These are phyloP conservation scores for Candida smagusa DNA, from an alignment of 1,139 yeast species.

Conservation along the genomic window DNA sequence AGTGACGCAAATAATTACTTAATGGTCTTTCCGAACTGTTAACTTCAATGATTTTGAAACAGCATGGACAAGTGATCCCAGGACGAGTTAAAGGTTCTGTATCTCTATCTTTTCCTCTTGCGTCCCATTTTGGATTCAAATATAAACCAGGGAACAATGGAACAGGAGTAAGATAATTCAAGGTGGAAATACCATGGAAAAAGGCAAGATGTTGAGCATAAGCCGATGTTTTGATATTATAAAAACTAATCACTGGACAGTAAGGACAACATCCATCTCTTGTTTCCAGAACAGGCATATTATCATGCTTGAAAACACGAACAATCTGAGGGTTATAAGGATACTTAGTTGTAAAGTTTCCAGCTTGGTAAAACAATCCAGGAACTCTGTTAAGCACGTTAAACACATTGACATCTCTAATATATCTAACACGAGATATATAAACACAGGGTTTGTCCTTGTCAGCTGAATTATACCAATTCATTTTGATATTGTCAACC, in stretches of 20 bases:
- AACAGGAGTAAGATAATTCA: slow-evolving; percentile 15
- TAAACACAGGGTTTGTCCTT: slow-evolving; percentile 1
- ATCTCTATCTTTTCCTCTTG: background rate
- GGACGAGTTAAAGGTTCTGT: slow-evolving; percentile 10
- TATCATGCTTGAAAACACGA: background rate
- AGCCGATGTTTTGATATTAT: slow-evolving; percentile 28
- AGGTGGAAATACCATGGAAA: slow-evolving; percentile 26
- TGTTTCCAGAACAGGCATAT: slow-evolving; percentile 18
- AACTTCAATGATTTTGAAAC: slow-evolving; percentile 12
- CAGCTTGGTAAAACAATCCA: background rate
- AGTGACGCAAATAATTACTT: too few species aligned
- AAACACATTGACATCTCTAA: background rate
- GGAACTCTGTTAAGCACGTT: background rate
- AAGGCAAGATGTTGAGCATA: slow-evolving; percentile 34
- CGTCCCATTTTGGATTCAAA: slow-evolving; percentile 11
- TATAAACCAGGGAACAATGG: slow-evolving; percentile 15
- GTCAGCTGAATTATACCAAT: background rate
- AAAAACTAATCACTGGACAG: slow-evolving; percentile 25
- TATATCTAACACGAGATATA: slow-evolving; percentile 1
- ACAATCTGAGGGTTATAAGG: slow-evolving; percentile 4
- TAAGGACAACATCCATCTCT: slow-evolving; percentile 33
- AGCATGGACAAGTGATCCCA: slow-evolving; percentile 18
- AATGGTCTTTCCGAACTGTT: too few species aligned
- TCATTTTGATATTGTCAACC: background rate
- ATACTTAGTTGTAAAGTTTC: background rate